Percentiles rank a stretch among this genome's conserved stretches.
Conservation (phyloP, 441 rosid species). For the Jatropha multifida region DNA sequence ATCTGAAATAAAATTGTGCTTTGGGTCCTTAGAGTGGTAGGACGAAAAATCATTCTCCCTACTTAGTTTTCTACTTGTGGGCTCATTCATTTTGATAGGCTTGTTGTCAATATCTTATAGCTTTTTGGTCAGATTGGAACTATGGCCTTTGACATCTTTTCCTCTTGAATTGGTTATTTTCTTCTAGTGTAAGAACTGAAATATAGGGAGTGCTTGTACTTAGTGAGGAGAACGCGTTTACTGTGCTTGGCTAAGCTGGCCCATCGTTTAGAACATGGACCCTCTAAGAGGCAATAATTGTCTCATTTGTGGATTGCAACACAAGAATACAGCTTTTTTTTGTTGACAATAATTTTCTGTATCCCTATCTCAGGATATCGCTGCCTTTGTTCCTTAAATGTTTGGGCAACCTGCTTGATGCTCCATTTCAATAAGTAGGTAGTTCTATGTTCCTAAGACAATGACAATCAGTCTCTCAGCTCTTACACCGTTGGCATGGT, state of each 20-base stretch:
- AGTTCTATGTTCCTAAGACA: not conserved
- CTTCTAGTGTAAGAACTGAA: not conserved
- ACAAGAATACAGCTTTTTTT: not conserved
- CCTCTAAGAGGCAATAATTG: not conserved
- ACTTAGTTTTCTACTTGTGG: not conserved
- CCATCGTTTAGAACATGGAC: too few species aligned
- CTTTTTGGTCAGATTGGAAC: not conserved
- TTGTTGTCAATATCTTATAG: not conserved
- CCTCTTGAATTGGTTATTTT: not conserved
- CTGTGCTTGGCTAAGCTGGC: not conserved
- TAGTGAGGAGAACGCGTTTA: not conserved
- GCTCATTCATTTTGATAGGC: not conserved
- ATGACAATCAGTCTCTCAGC: not conserved
- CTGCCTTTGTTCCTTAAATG: not conserved
- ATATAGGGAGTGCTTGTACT: not conserved
- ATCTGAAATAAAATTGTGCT: not conserved
- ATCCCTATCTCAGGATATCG: not conserved
- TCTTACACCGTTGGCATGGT: constrained; percentile 1
- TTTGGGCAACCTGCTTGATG: not conserved
- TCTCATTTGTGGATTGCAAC: not conserved
- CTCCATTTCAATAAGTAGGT: not conserved
- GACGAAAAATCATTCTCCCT: not conserved
- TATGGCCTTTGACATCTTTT: too few species aligned
- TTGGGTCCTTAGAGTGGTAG: not conserved
- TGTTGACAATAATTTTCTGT: not conserved